phyloP scores from a whole-genome alignment of 1,284 basidiomycete species.

The Trichosporon sp. region DNA sequence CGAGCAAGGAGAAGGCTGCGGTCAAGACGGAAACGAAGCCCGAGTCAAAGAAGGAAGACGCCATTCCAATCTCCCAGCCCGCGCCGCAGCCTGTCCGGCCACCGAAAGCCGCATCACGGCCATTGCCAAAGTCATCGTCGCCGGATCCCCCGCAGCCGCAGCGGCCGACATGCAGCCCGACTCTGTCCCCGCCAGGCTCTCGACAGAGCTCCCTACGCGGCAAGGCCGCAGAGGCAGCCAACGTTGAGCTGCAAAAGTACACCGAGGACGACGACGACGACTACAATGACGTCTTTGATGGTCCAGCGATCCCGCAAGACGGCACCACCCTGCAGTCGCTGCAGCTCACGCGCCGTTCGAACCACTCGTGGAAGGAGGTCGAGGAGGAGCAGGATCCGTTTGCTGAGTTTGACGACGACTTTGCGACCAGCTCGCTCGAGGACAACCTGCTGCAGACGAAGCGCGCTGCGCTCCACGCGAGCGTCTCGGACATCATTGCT shows the following conservation, averaged over 20 bases:
- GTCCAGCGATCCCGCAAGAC: conserved; percentile 48
- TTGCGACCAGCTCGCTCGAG: conserved; percentile 78
- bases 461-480: conserved; percentile 72
- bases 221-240: conserved; percentile 21
- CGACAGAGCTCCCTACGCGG: conserved; percentile 32
- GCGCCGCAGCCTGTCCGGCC: background rate
- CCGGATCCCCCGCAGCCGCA: background rate
- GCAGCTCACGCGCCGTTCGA: conserved; percentile 72
- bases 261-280: conserved; percentile 76
- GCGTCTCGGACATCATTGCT: conserved; percentile 78
- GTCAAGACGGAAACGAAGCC: background rate
- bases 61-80: background rate
- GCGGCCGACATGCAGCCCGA: conserved; percentile 6
- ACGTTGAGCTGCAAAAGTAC: conserved; percentile 63
- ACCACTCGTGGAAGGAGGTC: conserved; percentile 76
- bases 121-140: background rate
- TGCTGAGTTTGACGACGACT: conserved; percentile 84
- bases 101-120: background rate
- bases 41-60: background rate
- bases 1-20: too few relatives aligned
- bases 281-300: conserved; percentile 80
- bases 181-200: conserved; percentile 29
- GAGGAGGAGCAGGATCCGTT: conserved; percentile 92
- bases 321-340: conserved; percentile 21
- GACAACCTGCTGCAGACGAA: conserved; percentile 84